A percentile compares a stretch with the other conserved stretches of the same genome.
Conservation (phyloP, 1,284 basidiomycete genomes). For the Trichosporon ovoides region DNA sequence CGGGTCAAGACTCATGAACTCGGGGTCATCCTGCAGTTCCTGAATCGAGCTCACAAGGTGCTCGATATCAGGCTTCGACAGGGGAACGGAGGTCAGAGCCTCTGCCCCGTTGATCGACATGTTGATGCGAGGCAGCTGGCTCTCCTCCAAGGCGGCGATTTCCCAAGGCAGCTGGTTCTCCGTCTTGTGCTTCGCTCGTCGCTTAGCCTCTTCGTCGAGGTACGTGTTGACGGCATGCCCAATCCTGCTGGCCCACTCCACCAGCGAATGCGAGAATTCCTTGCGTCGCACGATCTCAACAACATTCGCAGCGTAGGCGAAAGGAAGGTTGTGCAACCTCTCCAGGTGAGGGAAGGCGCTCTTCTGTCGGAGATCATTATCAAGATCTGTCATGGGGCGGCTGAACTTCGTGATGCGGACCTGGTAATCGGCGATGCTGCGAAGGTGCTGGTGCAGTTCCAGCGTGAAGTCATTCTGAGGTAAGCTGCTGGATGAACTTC, state of each 20-base stretch:
- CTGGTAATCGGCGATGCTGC: constrained; percentile 68
- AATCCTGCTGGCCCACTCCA: constrained; percentile 68
- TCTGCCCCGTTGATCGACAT: constrained; percentile 60
- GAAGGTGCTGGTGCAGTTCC: constrained; percentile 61
- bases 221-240: constrained; percentile 71
- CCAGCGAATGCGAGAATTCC: constrained; percentile 73
- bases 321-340: constrained; percentile 80
- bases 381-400: constrained; percentile 58
- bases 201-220: constrained; percentile 66
- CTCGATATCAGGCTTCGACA: constrained; percentile 67
- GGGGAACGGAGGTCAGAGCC: constrained; percentile 37
- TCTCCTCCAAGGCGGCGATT: constrained; percentile 45
- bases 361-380: constrained; percentile 60
- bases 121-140: constrained; percentile 59
- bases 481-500: background rate
- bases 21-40: constrained; percentile 39
- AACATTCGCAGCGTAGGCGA: constrained; percentile 86
- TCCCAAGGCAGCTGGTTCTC: constrained; percentile 77
- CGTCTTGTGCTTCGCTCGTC: constrained; percentile 68
- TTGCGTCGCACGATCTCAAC: constrained; percentile 84
- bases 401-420: constrained; percentile 68
- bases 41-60: constrained; percentile 64
- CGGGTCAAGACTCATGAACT: constrained; percentile 28
- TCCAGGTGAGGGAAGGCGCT: constrained; percentile 86
- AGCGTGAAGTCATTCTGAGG: constrained; percentile 69